Conservation (phyloP, 148 eudicot genomes). For the Beta vulgaris region DNA sequence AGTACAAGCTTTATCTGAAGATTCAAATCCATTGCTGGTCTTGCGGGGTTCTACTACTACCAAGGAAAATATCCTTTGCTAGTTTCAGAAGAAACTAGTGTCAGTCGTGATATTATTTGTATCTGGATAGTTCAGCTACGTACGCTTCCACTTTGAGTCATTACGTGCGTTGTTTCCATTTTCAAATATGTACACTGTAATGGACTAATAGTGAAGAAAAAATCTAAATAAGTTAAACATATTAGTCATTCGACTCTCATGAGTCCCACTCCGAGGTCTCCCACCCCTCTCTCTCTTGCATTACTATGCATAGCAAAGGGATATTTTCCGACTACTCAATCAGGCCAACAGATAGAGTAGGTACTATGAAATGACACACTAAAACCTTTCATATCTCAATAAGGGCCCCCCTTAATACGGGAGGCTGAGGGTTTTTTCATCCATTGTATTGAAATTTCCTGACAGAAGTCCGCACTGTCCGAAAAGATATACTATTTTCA, state of each 20-base stretch:
- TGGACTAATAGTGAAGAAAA: no score
- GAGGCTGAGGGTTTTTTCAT: neutral
- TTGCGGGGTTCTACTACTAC: constrained; percentile 1
- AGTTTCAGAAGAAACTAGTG: neutral
- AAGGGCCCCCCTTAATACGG: no score
- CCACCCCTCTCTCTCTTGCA: no score
- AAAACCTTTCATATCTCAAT: no score
- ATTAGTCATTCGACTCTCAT: neutral
- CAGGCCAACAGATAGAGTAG: no score
- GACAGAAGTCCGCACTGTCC: neutral
- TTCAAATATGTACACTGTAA: no score
- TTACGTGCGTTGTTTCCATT: no score
- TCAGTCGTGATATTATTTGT: neutral
- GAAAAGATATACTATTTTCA: neutral
- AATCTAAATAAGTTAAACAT: neutral
- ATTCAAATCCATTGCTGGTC: constrained; percentile 6
- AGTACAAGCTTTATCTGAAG: constrained; percentile 1
- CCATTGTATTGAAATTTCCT: neutral
- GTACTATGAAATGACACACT: no score
- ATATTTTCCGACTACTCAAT: no score
- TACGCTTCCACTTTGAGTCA: neutral
- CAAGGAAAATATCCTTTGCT: neutral
- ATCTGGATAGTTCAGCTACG: neutral
- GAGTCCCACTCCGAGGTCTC: no score
- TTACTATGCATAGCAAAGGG: no score